Evolutionary conservation across 2,329 filamentous ascomycete genomes (phyloP).

Genomic region (Blastomyces parvus): DNA sequence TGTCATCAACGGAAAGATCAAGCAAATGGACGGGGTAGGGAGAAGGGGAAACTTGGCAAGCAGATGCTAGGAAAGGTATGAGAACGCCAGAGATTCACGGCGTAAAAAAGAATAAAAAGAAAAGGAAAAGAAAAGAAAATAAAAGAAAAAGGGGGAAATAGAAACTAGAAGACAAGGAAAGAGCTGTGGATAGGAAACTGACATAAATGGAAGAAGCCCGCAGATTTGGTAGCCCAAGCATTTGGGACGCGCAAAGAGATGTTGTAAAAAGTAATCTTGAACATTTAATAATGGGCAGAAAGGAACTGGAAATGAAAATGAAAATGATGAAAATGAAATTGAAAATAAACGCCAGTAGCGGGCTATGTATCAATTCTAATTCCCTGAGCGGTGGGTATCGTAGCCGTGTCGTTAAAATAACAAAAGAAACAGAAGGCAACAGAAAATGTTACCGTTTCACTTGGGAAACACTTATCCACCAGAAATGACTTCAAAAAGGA

Average conservation of each 20-base stretch:
- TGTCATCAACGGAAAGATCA: not conserved
- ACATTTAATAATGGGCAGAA: constrained; percentile 9
- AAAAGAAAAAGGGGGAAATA: not conserved
- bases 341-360: constrained; percentile 29
- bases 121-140: not conserved
- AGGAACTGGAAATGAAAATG: constrained; percentile 11
- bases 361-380: constrained; percentile 7
- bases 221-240: not conserved
- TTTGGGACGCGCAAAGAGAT: not conserved
- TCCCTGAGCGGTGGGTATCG: constrained; percentile 30
- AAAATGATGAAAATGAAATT: constrained; percentile 18
- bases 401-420: constrained; percentile 35
- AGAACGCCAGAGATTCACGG: not conserved
- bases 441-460: constrained; percentile 1
- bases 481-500: constrained; percentile 5
- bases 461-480: not conserved
- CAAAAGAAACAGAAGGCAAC: constrained; percentile 4
- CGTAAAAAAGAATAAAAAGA: not conserved
- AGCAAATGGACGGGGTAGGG: not conserved
- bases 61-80: not conserved
- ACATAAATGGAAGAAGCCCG: not conserved
- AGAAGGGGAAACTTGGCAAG: not conserved
- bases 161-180: not conserved
- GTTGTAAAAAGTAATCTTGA: not conserved
- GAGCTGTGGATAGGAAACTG: not conserved